Conservation (phyloP, 768 basidiomycete genomes). For the Leccinum variicolor region DNA sequence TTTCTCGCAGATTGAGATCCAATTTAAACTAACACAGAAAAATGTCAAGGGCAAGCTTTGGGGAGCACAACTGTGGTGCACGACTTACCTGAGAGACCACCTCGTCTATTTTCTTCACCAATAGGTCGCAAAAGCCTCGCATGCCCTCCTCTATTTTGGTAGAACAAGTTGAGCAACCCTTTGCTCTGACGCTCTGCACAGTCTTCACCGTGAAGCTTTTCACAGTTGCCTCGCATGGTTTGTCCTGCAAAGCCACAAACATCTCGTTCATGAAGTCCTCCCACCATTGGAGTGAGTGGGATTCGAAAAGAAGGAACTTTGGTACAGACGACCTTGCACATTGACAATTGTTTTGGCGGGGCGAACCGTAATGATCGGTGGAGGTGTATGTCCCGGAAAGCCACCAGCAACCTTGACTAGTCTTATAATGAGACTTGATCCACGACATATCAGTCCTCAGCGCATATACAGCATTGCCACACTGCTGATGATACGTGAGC, state of each 20-base stretch:
- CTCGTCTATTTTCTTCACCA: not conserved
- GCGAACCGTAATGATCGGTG: not conserved
- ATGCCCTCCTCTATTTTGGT: constrained; percentile 2
- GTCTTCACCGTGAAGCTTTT: not conserved
- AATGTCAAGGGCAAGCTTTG: not conserved
- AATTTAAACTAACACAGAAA: not conserved
- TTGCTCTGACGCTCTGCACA: not conserved
- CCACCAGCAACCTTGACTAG: not conserved
- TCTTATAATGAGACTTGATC: not conserved
- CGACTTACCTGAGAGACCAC: not conserved
- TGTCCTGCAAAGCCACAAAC: constrained; percentile 14
- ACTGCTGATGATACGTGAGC: not conserved
- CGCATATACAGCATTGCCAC: not conserved
- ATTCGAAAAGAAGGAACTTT: not conserved
- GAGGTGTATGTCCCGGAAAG: not conserved
- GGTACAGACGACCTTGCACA: not conserved
- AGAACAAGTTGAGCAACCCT: constrained; percentile 3
- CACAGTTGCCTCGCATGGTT: constrained; percentile 14
- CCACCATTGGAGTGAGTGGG: constrained; percentile 19
- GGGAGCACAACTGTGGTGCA: not conserved
- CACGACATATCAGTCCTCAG: not conserved
- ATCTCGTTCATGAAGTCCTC: constrained; percentile 14
- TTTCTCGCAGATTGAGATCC: not conserved
- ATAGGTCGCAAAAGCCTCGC: constrained; percentile 12
- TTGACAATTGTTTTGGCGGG: not conserved